Conservation (phyloP, 768 basidiomycete genomes). For the Lactarius psammicola region DNA sequence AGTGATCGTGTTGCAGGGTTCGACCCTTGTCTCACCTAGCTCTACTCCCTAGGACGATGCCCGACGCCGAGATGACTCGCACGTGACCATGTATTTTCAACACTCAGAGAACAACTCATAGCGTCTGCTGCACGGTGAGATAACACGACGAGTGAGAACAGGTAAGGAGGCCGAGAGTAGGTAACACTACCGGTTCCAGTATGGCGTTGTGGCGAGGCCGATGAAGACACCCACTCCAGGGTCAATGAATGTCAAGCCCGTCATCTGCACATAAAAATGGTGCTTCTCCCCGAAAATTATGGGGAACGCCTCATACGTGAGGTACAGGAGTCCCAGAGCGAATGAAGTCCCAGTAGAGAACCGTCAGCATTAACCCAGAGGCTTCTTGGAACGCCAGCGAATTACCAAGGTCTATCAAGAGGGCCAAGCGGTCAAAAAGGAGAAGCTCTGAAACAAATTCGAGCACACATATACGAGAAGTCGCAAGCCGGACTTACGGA, state of each 20-base stretch:
- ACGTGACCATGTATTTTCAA: no score
- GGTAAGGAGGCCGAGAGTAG: not conserved
- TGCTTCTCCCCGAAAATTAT: conserved; percentile 48
- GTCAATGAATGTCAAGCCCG: conserved; percentile 50
- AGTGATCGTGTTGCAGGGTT: no score
- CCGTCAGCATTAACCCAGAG: not conserved
- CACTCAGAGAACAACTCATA: not conserved
- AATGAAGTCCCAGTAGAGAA: conserved; percentile 39
- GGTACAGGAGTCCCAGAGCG: conserved; percentile 46
- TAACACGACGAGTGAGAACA: no score
- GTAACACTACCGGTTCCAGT: conserved; percentile 42
- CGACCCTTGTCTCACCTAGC: no score
- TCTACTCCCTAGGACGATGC: no score
- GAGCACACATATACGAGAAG: not conserved
- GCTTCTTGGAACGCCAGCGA: conserved; percentile 2
- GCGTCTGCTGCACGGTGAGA: conserved; percentile 3
- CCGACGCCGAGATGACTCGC: no score
- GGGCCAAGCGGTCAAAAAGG: conserved; percentile 68
- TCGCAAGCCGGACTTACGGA: conserved; percentile 50
- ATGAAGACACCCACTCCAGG: conserved; percentile 50
- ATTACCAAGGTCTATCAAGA: conserved; percentile 71
- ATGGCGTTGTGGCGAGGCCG: conserved; percentile 41
- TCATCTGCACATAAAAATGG: conserved; percentile 52
- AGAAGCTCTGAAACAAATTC: conserved; percentile 51
- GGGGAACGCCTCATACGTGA: conserved; percentile 56